These are phyloP conservation scores for Fusarium sp. DNA, from an alignment of 2,329 filamentous ascomycete genomes.

Conservation along the genomic window DNA sequence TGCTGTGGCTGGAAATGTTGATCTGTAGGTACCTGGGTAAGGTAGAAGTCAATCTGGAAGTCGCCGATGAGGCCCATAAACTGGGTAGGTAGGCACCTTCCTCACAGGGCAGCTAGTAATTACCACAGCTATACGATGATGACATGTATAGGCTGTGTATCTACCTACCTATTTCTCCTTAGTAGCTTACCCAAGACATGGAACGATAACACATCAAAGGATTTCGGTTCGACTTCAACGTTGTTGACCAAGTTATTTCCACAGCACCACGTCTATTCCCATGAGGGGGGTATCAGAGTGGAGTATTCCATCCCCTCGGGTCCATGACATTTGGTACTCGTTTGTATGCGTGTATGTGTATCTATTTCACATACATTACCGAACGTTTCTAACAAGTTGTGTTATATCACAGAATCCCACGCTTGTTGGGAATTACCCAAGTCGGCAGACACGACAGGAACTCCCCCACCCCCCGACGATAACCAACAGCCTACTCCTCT, in stretches of 20 bases:
- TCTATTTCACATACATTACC: neutral
- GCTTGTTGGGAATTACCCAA: constrained; percentile 9
- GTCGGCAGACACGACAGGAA: neutral
- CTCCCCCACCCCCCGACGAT: neutral
- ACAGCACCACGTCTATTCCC: neutral
- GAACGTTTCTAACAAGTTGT: neutral
- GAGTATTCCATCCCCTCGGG: constrained; percentile 28
- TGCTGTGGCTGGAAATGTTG: constrained; percentile 5
- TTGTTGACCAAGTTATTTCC: constrained; percentile 19
- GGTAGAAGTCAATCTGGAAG: neutral
- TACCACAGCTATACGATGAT: too few relatives aligned
- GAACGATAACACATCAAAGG: constrained; percentile 3
- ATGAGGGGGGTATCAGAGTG: constrained; percentile 18
- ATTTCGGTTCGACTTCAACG: neutral
- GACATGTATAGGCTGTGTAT: too few relatives aligned
- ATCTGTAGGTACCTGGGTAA: neutral
- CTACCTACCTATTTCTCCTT: neutral
- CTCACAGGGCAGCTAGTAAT: neutral
- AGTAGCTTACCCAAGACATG: neutral
- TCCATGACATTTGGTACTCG: constrained; percentile 7
- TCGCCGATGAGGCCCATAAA: neutral
- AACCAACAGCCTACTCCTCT: constrained; percentile 17
- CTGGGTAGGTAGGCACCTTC: neutral
- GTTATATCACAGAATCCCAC: neutral
- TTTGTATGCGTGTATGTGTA: too few relatives aligned